These are phyloP conservation scores for Botryotinia calthae DNA, from an alignment of 2,329 filamentous ascomycete species.

Conservation along the genomic window DNA sequence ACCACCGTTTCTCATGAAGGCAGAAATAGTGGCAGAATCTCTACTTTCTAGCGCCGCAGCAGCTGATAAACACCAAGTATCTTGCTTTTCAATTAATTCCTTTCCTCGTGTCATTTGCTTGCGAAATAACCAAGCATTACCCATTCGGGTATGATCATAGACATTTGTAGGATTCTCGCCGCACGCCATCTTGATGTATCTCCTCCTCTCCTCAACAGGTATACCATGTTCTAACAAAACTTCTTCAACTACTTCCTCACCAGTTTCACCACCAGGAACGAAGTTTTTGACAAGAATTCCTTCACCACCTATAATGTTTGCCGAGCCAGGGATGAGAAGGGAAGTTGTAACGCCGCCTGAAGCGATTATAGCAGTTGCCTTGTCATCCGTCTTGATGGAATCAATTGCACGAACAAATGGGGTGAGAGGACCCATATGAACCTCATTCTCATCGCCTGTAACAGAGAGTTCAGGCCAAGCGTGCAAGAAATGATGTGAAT, in stretches of 20 bases:
- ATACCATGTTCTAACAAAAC: constrained; percentile 44
- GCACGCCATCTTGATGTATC: constrained; percentile 48
- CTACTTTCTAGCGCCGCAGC: constrained; percentile 27
- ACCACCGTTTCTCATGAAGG: constrained; percentile 28
- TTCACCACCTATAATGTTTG: constrained; percentile 48
- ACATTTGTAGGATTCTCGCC: constrained; percentile 46
- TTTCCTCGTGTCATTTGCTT: constrained; percentile 42
- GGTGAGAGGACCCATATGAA: constrained; percentile 41
- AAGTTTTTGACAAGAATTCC: constrained; percentile 45
- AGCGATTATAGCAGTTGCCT: constrained; percentile 41
- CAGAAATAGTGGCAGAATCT: constrained; percentile 28
- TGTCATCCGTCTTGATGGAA: constrained; percentile 45
- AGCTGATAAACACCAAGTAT: constrained; percentile 38
- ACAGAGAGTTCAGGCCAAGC: constrained; percentile 40
- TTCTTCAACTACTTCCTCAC: constrained; percentile 44
- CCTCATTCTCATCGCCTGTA: constrained; percentile 42
- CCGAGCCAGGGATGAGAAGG: constrained; percentile 46
- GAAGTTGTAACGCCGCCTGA: constrained; percentile 47
- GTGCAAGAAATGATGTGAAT: constrained; percentile 44
- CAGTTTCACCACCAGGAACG: constrained; percentile 38
- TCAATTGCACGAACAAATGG: constrained; percentile 43
- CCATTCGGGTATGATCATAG: constrained; percentile 44
- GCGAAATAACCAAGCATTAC: constrained; percentile 43
- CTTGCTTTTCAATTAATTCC: constrained; percentile 41
- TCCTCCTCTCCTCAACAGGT: constrained; percentile 35